Percentiles rank a stretch among this genome's conserved stretches.
These are phyloP conservation scores for Aspergillus sclerotiicarbonarius DNA, from an alignment of 495 filamentous ascomycete species.

Conservation along the genomic window DNA sequence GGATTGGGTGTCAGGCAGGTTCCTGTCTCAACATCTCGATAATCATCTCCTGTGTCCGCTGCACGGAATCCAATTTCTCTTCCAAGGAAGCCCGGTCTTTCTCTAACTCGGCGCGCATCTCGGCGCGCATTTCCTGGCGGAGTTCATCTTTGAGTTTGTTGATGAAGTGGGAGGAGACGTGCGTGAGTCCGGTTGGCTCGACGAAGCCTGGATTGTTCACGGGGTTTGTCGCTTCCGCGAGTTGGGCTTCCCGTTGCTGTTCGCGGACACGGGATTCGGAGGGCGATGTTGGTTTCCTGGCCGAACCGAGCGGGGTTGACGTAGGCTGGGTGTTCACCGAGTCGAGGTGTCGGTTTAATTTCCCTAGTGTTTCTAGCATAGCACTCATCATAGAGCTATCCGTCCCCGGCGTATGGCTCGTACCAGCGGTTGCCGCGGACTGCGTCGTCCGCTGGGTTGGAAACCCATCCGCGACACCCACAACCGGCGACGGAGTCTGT, in stretches of 20 bases:
- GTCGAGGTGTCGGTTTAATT: conserved; percentile 41
- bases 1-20: conserved; percentile 25
- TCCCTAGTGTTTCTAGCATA: conserved; percentile 36
- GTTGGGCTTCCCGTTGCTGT: neutral
- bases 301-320: conserved; percentile 17
- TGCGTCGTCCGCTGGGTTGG: neutral
- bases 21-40: conserved; percentile 46
- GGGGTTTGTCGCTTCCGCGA: neutral
- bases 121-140: conserved; percentile 32
- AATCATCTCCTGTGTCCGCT: conserved; percentile 47
- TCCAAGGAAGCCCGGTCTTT: conserved; percentile 33
- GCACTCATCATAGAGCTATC: conserved; percentile 31
- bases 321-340: conserved; percentile 19
- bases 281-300: neutral
- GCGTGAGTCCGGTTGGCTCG: neutral
- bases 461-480: neutral
- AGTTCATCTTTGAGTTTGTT: conserved; percentile 36
- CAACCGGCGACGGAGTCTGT: neutral
- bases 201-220: neutral
- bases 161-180: neutral
- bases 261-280: neutral
- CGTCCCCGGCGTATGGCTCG: neutral
- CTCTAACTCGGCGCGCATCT: conserved; percentile 33
- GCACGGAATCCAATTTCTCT: conserved; percentile 41
- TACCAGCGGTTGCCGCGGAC: neutral